phyloP scores from a whole-genome alignment of 805 yeast genomes.

The Nakazawaea holstii region DNA sequence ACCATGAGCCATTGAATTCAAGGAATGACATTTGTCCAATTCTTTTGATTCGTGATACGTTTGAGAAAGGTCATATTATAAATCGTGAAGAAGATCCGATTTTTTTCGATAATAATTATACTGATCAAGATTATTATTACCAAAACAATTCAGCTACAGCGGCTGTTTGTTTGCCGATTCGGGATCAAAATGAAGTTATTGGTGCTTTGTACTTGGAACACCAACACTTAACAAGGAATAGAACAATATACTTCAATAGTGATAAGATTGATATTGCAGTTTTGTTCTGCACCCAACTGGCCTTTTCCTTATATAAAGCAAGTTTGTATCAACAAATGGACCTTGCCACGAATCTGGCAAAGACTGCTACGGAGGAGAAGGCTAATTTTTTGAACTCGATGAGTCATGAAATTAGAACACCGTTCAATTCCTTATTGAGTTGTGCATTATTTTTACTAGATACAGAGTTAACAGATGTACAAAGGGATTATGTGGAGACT shows the following conservation, averaged over 20 bases:
- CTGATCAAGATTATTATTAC: conserved; percentile 35
- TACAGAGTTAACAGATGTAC: conserved; percentile 37
- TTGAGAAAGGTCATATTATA: conserved; percentile 30
- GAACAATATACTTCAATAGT: conserved; percentile 22
- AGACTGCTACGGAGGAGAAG: conserved; percentile 49
- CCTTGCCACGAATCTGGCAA: conserved; percentile 46
- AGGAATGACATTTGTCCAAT: conserved; percentile 40
- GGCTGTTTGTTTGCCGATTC: conserved; percentile 38
- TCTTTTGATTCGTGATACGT: conserved; percentile 30
- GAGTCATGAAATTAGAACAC: conserved; percentile 56
- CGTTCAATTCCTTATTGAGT: conserved; percentile 45
- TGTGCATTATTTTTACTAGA: conserved; percentile 45
- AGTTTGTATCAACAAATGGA: conserved; percentile 42
- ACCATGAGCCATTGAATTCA: conserved; percentile 31
- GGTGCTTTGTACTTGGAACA: conserved; percentile 44
- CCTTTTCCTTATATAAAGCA: conserved; percentile 44
- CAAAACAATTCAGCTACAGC: conserved; percentile 28
- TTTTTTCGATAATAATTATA: conserved; percentile 27
- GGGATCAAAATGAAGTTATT: conserved; percentile 31
- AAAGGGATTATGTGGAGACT: conserved; percentile 47
- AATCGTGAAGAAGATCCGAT: conserved; percentile 31
- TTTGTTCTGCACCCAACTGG: conserved; percentile 45
- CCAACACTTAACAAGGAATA: conserved; percentile 15
- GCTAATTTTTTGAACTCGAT: conserved; percentile 49
- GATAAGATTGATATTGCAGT: conserved; percentile 33